Percentiles rank a stretch among this genome's conserved stretches.
These are phyloP conservation scores for Noccaea bulbosa DNA, from an alignment of 345 rosid genomes.

Conservation along the genomic window DNA sequence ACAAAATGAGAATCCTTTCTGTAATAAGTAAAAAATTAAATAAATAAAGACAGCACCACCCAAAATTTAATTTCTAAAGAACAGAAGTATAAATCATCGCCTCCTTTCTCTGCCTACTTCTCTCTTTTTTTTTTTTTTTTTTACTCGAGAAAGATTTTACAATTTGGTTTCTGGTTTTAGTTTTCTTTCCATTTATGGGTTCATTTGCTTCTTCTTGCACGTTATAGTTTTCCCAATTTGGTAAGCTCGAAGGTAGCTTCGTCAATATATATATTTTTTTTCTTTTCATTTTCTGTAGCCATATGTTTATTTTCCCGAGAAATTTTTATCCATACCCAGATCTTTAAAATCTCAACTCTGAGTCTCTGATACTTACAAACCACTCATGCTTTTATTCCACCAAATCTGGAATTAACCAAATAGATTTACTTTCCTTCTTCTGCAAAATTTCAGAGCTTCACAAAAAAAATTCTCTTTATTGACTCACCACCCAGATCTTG, in stretches of 20 bases:
- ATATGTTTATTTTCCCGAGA: constrained; percentile 44
- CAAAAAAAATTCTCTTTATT: constrained; percentile 12
- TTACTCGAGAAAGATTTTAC: constrained; percentile 8
- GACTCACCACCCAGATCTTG: constrained; percentile 33
- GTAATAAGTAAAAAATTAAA: not conserved
- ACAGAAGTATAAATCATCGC: constrained; percentile 31
- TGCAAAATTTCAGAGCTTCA: constrained; percentile 18
- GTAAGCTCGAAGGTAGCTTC: constrained; percentile 45
- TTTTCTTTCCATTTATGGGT: constrained; percentile 39
- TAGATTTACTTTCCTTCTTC: constrained; percentile 31
- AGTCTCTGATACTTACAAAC: constrained; percentile 35
- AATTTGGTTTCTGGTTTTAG: constrained; percentile 26
- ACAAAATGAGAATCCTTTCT: constrained; percentile 8
- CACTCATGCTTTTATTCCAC: constrained; percentile 41
- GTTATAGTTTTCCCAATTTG: constrained; percentile 44
- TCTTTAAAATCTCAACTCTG: constrained; percentile 40
- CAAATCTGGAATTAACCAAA: constrained; percentile 40
- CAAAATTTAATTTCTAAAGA: constrained; percentile 8
- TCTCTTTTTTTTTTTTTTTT: not conserved
- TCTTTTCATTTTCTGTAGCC: constrained; percentile 22
- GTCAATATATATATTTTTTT: not conserved
- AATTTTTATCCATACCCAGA: constrained; percentile 40
- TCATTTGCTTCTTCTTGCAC: constrained; percentile 38
- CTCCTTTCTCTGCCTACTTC: constrained; percentile 29
- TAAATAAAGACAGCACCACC: not conserved